phyloP scores from a whole-genome alignment of 805 yeast species.

The Scheffersomyces coipomensis region DNA sequence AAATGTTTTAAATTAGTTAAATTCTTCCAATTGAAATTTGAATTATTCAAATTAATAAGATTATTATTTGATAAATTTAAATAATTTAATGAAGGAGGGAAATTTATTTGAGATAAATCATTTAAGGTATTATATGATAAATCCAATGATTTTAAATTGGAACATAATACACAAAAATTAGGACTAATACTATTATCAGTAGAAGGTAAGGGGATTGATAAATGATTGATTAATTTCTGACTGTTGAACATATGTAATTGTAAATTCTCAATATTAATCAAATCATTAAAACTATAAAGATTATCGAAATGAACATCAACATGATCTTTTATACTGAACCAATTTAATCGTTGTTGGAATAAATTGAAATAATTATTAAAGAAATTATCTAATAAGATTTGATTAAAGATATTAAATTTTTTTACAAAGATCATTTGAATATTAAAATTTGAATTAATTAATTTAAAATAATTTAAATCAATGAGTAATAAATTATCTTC shows the following conservation, averaged over 20 bases:
- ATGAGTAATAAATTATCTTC: neutral
- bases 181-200: no score
- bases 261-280: constrained; percentile 10
- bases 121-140: constrained; percentile 25
- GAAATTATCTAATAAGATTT: neutral
- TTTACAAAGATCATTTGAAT: constrained; percentile 11
- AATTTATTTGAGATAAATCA: constrained; percentile 16
- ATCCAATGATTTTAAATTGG: constrained; percentile 16
- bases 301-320: constrained; percentile 1
- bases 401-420: neutral
- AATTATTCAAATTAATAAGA: constrained; percentile 13
- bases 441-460: constrained; percentile 11
- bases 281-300: neutral
- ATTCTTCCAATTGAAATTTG: constrained; percentile 12
- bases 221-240: neutral
- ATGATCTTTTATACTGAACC: neutral
- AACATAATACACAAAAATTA: neutral
- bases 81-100: constrained; percentile 17
- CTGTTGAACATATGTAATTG: constrained; percentile 18
- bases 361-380: neutral
- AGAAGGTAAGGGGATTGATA: constrained; percentile 6
- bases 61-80: constrained; percentile 29
- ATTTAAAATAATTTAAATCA: constrained; percentile 10
- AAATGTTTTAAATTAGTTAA: constrained; percentile 13
- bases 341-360: neutral